Evolutionary conservation across 371 early-diverging fungal species (phyloP).

Genomic region (Actinomucor elegans): DNA sequence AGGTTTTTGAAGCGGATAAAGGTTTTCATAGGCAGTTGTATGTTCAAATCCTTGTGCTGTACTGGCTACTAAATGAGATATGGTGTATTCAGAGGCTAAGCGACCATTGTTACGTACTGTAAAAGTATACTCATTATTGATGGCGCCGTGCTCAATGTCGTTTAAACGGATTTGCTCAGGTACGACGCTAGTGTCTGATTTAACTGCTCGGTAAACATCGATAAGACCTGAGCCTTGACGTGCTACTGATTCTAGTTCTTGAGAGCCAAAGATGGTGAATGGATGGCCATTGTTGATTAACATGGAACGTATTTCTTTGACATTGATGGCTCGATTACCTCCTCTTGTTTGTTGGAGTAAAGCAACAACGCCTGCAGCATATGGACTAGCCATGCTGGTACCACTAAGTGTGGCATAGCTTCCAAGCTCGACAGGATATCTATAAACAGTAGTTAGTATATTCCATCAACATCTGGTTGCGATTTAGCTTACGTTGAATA

Average conservation of each 20-base stretch:
- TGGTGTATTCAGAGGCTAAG: constrained; percentile 47
- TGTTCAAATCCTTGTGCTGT: constrained; percentile 45
- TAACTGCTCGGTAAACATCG: constrained; percentile 61
- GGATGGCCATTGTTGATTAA: constrained; percentile 58
- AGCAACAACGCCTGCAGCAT: constrained; percentile 70
- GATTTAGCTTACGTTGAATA: constrained; percentile 58
- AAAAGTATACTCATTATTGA: constrained; percentile 46
- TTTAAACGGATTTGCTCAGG: constrained; percentile 70
- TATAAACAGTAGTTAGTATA: neutral
- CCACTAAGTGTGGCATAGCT: constrained; percentile 52
- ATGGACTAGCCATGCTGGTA: constrained; percentile 76
- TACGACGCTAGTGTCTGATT: constrained; percentile 44
- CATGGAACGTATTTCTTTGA: constrained; percentile 27
- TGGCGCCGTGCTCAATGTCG: constrained; percentile 50
- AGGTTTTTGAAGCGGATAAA: constrained; percentile 28
- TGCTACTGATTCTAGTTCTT: constrained; percentile 42
- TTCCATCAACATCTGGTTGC: neutral
- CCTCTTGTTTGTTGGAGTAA: constrained; percentile 42
- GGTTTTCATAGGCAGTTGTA: neutral
- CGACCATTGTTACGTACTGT: constrained; percentile 61
- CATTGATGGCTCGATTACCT: constrained; percentile 23
- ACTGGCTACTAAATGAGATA: constrained; percentile 46
- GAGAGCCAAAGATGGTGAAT: constrained; percentile 29
- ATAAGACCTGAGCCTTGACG: constrained; percentile 78
- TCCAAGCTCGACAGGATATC: constrained; percentile 32